Percentiles rank a stretch among this genome's conserved stretches.
phyloP scores from a whole-genome alignment of 371 early-diverging fungal species.

The Chytridium lagenaria region DNA sequence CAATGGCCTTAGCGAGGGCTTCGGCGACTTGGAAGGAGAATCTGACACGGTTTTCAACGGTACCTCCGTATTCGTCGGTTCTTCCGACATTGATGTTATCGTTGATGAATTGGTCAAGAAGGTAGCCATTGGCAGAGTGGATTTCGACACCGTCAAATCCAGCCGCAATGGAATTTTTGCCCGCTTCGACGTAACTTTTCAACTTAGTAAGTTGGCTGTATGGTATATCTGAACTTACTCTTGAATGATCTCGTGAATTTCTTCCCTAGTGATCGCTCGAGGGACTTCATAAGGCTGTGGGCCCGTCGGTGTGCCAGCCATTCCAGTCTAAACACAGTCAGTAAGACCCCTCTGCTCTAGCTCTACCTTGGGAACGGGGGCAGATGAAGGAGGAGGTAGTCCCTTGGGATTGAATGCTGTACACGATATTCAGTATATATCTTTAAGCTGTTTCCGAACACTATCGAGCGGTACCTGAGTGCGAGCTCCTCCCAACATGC shows the following conservation, averaged over 20 bases:
- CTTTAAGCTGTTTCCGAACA: too few relatives aligned
- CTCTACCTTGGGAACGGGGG: conserved; percentile 26
- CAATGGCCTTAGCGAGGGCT: conserved; percentile 38
- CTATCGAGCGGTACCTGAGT: too few relatives aligned
- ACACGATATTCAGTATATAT: too few relatives aligned
- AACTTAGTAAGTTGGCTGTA: neutral
- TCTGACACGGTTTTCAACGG: conserved; percentile 51
- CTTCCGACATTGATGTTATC: conserved; percentile 43
- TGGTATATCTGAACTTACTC: conserved; percentile 22
- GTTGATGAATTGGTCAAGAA: conserved; percentile 55
- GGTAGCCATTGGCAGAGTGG: conserved; percentile 55
- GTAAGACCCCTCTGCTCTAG: too few relatives aligned
- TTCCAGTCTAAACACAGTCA: too few relatives aligned
- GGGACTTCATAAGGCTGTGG: conserved; percentile 19
- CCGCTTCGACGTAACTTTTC: conserved; percentile 6
- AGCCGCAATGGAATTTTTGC: conserved; percentile 33
- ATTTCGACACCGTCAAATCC: conserved; percentile 52
- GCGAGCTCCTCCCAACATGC: conserved; percentile 47
- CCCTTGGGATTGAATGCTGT: conserved; percentile 39
- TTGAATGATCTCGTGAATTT: conserved; percentile 28
- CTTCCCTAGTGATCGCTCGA: conserved; percentile 27
- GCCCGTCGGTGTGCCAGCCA: neutral
- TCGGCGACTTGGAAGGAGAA: conserved; percentile 49
- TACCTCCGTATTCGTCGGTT: conserved; percentile 58
- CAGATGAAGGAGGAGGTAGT: conserved; percentile 37